A percentile compares a stretch with the other conserved stretches of the same genome.
Evolutionary conservation across 352 stramenopile genomes (phyloP).

Genomic region (Globisporangium nodosum): DNA sequence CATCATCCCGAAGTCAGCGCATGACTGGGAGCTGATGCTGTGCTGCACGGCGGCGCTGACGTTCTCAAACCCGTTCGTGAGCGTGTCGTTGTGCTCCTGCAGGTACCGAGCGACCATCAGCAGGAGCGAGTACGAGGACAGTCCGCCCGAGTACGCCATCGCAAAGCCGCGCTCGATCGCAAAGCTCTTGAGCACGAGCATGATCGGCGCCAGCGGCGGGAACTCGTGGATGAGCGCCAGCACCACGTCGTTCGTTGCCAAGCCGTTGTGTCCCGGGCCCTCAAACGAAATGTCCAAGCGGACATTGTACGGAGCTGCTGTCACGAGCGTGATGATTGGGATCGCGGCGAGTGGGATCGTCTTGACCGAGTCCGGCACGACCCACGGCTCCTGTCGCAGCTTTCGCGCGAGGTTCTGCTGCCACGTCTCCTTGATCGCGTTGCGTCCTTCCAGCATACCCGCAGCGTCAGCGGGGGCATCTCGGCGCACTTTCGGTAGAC

Average conservation of each 20-base stretch:
- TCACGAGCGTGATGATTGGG: slow-evolving; percentile 95
- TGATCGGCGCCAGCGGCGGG: slow-evolving; percentile 91
- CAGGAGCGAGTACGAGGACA: slow-evolving; percentile 95
- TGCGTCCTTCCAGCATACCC: slow-evolving; percentile 95
- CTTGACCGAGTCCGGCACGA: slow-evolving; percentile 93
- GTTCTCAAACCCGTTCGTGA: slow-evolving; percentile 59
- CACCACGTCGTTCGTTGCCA: slow-evolving; percentile 94
- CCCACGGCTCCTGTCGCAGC: slow-evolving; percentile 91
- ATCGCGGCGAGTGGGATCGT: slow-evolving; percentile 96
- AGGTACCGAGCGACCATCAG: slow-evolving; percentile 95
- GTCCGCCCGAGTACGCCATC: slow-evolving; percentile 94
- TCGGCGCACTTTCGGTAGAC: slow-evolving; percentile 94
- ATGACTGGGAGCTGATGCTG: slow-evolving; percentile 54
- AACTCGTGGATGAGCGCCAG: slow-evolving; percentile 91
- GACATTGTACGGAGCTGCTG: slow-evolving; percentile 69
- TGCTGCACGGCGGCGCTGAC: slow-evolving; percentile 52
- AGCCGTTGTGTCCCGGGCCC: slow-evolving; percentile 93
- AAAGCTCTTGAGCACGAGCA: slow-evolving; percentile 96
- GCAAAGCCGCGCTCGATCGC: slow-evolving; percentile 91
- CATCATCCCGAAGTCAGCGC: slow-evolving; percentile 91
- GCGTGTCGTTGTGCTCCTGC: slow-evolving; percentile 74
- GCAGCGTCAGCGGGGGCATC: slow-evolving; percentile 93
- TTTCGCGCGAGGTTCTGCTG: slow-evolving; percentile 96
- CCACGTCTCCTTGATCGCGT: slow-evolving; percentile 98
- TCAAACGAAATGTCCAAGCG: slow-evolving; percentile 97